Evolutionary conservation across 2,329 filamentous ascomycete genomes (phyloP), one percentile per base, ranked within the genome.

Genomic region (Botrytis pseudocinerea): DNA sequence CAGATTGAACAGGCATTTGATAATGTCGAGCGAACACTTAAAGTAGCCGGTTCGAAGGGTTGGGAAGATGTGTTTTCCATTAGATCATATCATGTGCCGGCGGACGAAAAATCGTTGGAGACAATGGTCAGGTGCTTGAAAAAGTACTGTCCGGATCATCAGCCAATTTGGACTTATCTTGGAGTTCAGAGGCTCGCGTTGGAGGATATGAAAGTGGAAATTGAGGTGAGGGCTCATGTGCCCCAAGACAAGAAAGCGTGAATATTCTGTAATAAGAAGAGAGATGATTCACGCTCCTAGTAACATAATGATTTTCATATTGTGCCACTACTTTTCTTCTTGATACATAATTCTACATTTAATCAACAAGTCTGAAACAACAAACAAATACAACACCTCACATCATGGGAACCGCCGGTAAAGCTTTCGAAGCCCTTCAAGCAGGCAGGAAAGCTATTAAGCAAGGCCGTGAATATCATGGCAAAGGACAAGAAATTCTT

Each of bases 51-150:
- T 1, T 87, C 86, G 0, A 84, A 86, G 73, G 87, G 87, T 4
- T 88, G 86, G 86, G 78, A 79, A n/a, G 86, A 90, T 73, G 88
- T 90, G 0, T 87, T 80, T 78, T 81, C 82, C 0, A 81, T 88
- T 35, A 83, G 82, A 28, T 84, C 83, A 1, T 88, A 86, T 73
- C 83, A 85, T 71, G 79, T 84, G 1, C 82, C 80, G 1, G 79
- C 85, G 4, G 82, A 83, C 22, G 60, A 57, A 0, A 40, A 57
- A 10, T 38, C n/a, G 0, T 20, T 71, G 22, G 38, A 64, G n/a
- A 32, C 42, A 32, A 57, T 71, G 38, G 22, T 59, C 5, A 38
- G 32, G 22, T 32, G n/a, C 54, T 57, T 38, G 20, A 42, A 44
- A 40, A 59, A 44, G 14, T 38, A 44, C 38, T 35, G 8, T 32